Evolutionary conservation across 2,329 filamentous ascomycete species (phyloP).

Genomic region (Nakataea oryzae): DNA sequence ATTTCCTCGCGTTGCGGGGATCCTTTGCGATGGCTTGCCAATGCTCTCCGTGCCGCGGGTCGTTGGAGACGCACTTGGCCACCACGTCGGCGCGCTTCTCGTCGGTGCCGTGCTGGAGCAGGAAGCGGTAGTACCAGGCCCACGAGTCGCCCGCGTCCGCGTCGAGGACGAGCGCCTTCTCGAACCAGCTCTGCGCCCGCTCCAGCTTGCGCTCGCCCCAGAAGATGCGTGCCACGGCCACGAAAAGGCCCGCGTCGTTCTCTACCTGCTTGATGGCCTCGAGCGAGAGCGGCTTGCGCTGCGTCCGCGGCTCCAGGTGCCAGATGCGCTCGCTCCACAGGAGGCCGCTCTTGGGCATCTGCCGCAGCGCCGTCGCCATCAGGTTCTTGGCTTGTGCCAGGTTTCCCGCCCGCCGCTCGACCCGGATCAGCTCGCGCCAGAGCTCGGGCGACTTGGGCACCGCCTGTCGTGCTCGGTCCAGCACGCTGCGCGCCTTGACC

Average conservation of each 20-base stretch:
- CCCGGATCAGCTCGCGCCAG: constrained; percentile 88
- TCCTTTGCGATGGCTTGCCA: constrained; percentile 86
- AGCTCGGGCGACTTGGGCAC: constrained; percentile 76
- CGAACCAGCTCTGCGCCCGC: constrained; percentile 94
- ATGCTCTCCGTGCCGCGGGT: constrained; percentile 84
- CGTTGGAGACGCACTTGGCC: constrained; percentile 67
- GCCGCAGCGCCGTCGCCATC: constrained; percentile 88
- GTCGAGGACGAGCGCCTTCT: constrained; percentile 84
- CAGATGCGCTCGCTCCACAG: constrained; percentile 94
- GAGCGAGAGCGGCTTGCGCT: constrained; percentile 80
- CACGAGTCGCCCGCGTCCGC: constrained; percentile 84
- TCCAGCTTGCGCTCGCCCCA: constrained; percentile 89
- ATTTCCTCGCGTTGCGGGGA: constrained; percentile 66
- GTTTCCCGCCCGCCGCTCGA: constrained; percentile 83
- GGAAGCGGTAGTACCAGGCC: constrained; percentile 97
- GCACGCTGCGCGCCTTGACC: constrained; percentile 87
- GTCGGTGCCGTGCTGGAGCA: constrained; percentile 83
- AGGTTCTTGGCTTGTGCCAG: constrained; percentile 74
- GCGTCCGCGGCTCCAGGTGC: constrained; percentile 82
- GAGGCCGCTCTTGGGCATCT: constrained; percentile 77
- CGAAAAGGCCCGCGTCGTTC: constrained; percentile 79
- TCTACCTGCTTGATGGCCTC: constrained; percentile 97
- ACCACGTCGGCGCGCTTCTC: constrained; percentile 85
- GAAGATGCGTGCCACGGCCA: constrained; percentile 89
- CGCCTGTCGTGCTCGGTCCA: constrained; percentile 81